Conservation (phyloP, 805 yeast species). For the Candida schatavii region DNA sequence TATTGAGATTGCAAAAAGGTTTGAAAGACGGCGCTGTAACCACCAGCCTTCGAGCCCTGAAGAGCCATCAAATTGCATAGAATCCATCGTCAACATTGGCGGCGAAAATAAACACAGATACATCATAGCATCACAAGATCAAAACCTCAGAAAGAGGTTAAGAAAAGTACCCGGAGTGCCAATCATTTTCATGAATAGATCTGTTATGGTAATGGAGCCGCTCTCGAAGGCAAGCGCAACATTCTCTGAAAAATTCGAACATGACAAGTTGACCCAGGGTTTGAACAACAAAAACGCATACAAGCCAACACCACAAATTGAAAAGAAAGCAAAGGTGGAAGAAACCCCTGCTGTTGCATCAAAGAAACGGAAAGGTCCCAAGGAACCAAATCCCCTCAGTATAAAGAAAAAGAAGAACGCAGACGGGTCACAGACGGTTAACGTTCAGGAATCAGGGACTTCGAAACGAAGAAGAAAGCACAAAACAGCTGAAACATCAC, state of each 20-base stretch:
- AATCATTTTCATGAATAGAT: slow-evolving; percentile 76
- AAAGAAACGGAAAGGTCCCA: slow-evolving; percentile 66
- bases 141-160: slow-evolving; percentile 61
- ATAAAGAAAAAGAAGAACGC: slow-evolving; percentile 63
- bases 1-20: slow-evolving; percentile 73
- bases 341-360: slow-evolving; percentile 10
- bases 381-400: slow-evolving; percentile 89
- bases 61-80: slow-evolving; percentile 73
- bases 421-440: background rate
- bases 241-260: slow-evolving; percentile 49
- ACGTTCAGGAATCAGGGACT: slow-evolving; percentile 13
- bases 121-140: slow-evolving; percentile 81
- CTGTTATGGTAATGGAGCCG: slow-evolving; percentile 97
- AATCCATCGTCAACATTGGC: slow-evolving; percentile 62
- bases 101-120: slow-evolving; percentile 89
- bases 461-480: slow-evolving; percentile 27
- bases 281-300: slow-evolving; percentile 43
- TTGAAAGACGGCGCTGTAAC: slow-evolving; percentile 91
- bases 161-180: slow-evolving; percentile 89
- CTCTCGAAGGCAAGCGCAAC: slow-evolving; percentile 63
- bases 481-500: too few relatives aligned
- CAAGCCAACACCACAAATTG: slow-evolving; percentile 42
- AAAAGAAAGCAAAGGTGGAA: slow-evolving; percentile 6
- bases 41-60: slow-evolving; percentile 66
- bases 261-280: slow-evolving; percentile 69